Percentiles rank a stretch among this genome's conserved stretches.
These are phyloP conservation scores for Nicotiana tabacum DNA, from an alignment of 257 asterid genomes.

Conservation along the genomic window DNA sequence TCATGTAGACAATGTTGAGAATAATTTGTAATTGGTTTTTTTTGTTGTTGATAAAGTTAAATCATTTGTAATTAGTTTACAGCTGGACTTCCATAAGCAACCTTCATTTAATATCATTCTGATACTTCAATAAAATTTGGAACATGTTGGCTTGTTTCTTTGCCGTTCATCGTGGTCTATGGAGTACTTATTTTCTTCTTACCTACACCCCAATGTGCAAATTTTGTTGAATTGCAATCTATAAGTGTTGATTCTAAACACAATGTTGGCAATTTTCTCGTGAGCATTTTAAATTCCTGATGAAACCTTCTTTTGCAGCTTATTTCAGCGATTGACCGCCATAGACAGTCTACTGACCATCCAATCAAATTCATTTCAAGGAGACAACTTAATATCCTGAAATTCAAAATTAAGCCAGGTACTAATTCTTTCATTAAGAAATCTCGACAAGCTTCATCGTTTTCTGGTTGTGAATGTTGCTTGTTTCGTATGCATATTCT, in stretches of 20 bases:
- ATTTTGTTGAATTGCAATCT: not conserved
- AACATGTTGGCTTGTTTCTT: not conserved
- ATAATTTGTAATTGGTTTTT: not conserved
- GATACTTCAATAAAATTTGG: not conserved
- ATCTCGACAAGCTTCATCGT: not conserved
- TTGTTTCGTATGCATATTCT: not conserved
- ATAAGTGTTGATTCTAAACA: not conserved
- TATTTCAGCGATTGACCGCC: conserved; percentile 91
- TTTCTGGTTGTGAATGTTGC: not conserved
- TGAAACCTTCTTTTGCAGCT: conserved; percentile 44
- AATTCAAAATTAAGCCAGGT: conserved; percentile 95
- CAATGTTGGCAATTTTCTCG: not conserved
- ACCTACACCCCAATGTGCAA: not conserved
- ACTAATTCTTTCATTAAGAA: not conserved
- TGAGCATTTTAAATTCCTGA: not conserved
- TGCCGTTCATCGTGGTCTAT: not conserved
- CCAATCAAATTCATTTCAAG: conserved; percentile 91
- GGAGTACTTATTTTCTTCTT: not conserved
- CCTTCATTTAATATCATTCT: not conserved
- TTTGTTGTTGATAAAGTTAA: no score
- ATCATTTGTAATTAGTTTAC: not conserved
- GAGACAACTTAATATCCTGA: conserved; percentile 68
- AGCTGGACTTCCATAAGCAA: not conserved
- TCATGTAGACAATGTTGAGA: not conserved
- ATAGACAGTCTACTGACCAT: conserved; percentile 86